Evolutionary conservation across 2,329 filamentous ascomycete species (phyloP).

Genomic region (Colletotrichum orbiculare): DNA sequence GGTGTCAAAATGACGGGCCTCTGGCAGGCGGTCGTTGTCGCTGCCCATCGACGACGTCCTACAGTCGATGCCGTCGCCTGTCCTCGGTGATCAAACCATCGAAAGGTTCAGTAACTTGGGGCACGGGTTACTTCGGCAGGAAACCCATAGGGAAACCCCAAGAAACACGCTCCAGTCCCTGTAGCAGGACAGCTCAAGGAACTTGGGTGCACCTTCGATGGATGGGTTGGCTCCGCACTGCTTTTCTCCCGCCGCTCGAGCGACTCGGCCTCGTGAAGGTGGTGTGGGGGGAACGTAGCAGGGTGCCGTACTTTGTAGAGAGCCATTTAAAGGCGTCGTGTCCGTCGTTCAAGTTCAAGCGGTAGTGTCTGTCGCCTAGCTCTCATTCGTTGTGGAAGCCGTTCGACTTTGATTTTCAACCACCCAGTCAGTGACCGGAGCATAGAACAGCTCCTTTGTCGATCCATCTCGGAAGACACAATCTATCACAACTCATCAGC

Average conservation of each 20-base stretch:
- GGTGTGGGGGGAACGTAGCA: slow-evolving; percentile 24
- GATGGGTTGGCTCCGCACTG: slow-evolving; percentile 21
- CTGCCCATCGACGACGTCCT: slow-evolving; percentile 8
- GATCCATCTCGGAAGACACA: neutral
- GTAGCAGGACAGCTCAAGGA: neutral
- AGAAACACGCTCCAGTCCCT: slow-evolving; percentile 8
- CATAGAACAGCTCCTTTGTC: no score
- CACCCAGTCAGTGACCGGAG: no score
- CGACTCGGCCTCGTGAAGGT: slow-evolving; percentile 21
- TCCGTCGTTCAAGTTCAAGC: neutral
- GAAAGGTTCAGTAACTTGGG: slow-evolving; percentile 14
- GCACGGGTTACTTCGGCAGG: slow-evolving; percentile 29
- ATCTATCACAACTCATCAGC: neutral
- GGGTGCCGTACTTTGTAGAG: slow-evolving; percentile 8
- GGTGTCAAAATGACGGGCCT: slow-evolving; percentile 10
- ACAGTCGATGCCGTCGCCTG: neutral
- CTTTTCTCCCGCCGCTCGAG: slow-evolving; percentile 21
- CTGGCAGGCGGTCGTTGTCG: slow-evolving; percentile 8
- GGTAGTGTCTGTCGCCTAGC: no score
- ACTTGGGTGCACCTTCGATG: slow-evolving; percentile 11
- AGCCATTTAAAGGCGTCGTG: slow-evolving; percentile 24
- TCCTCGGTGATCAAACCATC: slow-evolving; percentile 27
- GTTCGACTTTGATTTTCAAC: no score
- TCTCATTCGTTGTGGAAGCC: no score
- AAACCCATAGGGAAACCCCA: slow-evolving; percentile 11